Evolutionary conservation across 371 early-diverging fungal species (phyloP).

Genomic region (Vairimorpha necatrix): DNA sequence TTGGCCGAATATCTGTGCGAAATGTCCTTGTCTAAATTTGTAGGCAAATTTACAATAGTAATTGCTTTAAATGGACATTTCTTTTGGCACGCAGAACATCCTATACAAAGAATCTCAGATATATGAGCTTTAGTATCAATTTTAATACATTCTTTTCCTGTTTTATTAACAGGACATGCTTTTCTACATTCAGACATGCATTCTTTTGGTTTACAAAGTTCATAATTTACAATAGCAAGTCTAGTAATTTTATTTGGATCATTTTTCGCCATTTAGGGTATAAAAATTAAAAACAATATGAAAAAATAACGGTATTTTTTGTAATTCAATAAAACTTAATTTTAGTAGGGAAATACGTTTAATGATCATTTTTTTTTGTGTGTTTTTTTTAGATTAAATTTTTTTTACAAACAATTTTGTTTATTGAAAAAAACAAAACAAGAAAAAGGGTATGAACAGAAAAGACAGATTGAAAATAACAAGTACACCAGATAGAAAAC

Average conservation of each 20-base stretch:
- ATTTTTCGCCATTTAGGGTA: constrained; percentile 47
- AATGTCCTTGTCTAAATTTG: constrained; percentile 84
- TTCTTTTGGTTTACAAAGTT: constrained; percentile 97
- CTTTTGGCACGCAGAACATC: constrained; percentile 96
- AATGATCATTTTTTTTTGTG: too few relatives aligned
- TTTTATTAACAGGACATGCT: constrained; percentile 75
- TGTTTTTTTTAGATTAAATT: too few relatives aligned
- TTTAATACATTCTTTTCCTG: constrained; percentile 67
- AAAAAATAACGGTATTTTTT: too few relatives aligned
- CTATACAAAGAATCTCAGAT: constrained; percentile 94
- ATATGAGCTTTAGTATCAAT: constrained; percentile 71
- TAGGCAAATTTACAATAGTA: constrained; percentile 92
- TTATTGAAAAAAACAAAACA: too few relatives aligned
- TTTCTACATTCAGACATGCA: constrained; percentile 94
- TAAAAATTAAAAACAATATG: neutral
- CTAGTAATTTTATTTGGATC: constrained; percentile 72
- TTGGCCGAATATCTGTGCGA: constrained; percentile 95
- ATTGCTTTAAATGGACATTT: constrained; percentile 98
- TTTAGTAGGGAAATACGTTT: too few relatives aligned
- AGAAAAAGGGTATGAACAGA: constrained; percentile 29
- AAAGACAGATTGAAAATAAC: constrained; percentile 23
- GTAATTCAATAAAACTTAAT: too few relatives aligned
- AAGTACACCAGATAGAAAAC: constrained; percentile 25
- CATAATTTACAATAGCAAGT: constrained; percentile 87
- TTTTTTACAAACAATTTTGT: too few relatives aligned